Conservation (phyloP, 345 rosid genomes). For the Passiflora organensis region DNA sequence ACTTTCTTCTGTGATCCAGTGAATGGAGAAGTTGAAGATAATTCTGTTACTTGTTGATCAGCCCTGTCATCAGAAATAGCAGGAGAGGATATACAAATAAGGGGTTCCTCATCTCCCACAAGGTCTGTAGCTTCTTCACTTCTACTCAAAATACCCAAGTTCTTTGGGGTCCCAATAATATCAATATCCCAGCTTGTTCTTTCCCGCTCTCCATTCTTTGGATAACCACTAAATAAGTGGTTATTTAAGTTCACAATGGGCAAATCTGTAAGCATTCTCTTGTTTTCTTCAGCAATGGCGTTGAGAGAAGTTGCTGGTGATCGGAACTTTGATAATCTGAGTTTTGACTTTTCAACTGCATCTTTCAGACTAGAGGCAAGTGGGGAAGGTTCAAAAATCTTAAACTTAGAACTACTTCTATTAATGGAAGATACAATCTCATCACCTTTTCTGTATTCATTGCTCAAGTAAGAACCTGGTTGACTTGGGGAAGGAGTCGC, state of each 20-base stretch:
- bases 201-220: conserved; percentile 14
- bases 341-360: conserved; percentile 46
- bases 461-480: conserved; percentile 35
- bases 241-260: conserved; percentile 39
- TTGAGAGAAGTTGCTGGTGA: conserved; percentile 29
- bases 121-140: conserved; percentile 12
- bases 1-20: conserved; percentile 20
- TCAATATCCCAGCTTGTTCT: conserved; percentile 9
- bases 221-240: conserved; percentile 27
- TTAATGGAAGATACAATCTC: conserved; percentile 32
- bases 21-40: conserved; percentile 23
- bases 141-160: conserved; percentile 19
- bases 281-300: conserved; percentile 25
- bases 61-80: conserved; percentile 24
- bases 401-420: conserved; percentile 42
- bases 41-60: conserved; percentile 14
- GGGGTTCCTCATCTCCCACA: conserved; percentile 16
- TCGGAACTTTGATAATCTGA: conserved; percentile 29
- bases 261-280: conserved; percentile 17
- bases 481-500: conserved; percentile 61
- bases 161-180: conserved; percentile 18
- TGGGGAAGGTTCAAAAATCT: conserved; percentile 39
- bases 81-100: conserved; percentile 8
- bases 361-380: conserved; percentile 37
- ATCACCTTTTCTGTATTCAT: conserved; percentile 34